A percentile compares a stretch with the other conserved stretches of the same genome.
Conservation (phyloP, 345 rosid genomes). For the Pugionium cornutum region DNA sequence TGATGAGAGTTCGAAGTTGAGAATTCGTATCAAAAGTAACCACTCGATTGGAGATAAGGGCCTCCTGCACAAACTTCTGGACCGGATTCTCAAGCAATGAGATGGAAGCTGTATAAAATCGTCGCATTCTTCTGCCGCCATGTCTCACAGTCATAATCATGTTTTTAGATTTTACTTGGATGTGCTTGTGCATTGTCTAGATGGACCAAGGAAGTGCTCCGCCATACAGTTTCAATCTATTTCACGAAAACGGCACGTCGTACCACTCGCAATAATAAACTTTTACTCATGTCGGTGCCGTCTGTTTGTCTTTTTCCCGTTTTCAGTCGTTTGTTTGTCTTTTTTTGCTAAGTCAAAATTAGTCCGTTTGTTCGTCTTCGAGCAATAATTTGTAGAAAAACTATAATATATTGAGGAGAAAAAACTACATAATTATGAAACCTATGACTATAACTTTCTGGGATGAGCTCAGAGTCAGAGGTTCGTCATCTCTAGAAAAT, state of each 20-base stretch:
- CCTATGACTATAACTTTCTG: conserved; percentile 38
- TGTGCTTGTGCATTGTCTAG: not conserved
- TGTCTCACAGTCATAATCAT: conserved; percentile 28
- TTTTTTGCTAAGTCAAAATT: too few relatives aligned
- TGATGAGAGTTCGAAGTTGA: conserved; percentile 41
- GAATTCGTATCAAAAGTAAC: conserved; percentile 47
- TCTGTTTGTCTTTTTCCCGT: too few relatives aligned
- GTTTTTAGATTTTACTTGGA: conserved; percentile 5
- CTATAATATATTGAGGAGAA: too few relatives aligned
- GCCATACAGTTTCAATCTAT: conserved; percentile 13
- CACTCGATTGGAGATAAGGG: conserved; percentile 23
- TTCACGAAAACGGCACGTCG: conserved; percentile 16
- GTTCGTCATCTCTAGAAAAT: conserved; percentile 50
- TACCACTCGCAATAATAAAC: too few relatives aligned
- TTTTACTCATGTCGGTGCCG: too few relatives aligned
- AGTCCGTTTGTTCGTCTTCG: too few relatives aligned
- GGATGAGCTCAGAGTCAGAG: conserved; percentile 41
- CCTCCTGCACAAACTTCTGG: not conserved
- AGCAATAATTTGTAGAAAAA: not conserved
- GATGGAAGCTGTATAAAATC: conserved; percentile 30
- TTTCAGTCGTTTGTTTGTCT: too few relatives aligned
- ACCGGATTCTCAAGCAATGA: conserved; percentile 23
- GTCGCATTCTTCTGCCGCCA: conserved; percentile 33
- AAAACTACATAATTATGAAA: not conserved
- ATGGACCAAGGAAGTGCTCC: not conserved